Percentiles rank a stretch among this genome's conserved stretches.
phyloP scores from a whole-genome alignment of 768 basidiomycete species.

The Exsudoporus frostii region DNA sequence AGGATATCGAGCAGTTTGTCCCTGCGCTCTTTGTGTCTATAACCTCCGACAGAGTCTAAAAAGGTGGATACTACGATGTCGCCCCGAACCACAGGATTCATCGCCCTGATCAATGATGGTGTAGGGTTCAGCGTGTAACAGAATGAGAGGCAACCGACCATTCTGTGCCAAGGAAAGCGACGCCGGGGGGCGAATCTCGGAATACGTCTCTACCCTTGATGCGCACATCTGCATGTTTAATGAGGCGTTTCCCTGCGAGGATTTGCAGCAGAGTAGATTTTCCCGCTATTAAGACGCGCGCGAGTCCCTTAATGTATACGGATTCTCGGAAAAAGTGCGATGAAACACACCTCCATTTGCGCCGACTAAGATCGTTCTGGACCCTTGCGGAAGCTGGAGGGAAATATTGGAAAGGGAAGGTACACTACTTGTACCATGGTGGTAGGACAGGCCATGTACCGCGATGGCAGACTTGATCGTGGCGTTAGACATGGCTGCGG shows the following conservation, averaged over 20 bases:
- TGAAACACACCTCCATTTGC: slow-evolving; percentile 81
- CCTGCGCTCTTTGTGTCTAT: slow-evolving; percentile 84
- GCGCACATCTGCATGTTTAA: slow-evolving; percentile 58
- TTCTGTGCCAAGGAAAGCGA: slow-evolving; percentile 91
- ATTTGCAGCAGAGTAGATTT: slow-evolving; percentile 97
- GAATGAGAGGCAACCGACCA: slow-evolving; percentile 51
- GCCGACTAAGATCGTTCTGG: slow-evolving; percentile 83
- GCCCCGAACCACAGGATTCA: slow-evolving; percentile 93
- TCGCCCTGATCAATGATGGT: slow-evolving; percentile 59
- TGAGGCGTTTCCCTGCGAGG: slow-evolving; percentile 85
- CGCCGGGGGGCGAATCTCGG: slow-evolving; percentile 74
- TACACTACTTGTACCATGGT: slow-evolving; percentile 39
- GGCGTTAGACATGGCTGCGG: not conserved
- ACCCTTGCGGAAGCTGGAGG: slow-evolving; percentile 67
- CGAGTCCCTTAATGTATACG: not conserved
- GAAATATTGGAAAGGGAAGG: slow-evolving; percentile 64
- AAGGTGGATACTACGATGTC: slow-evolving; percentile 94
- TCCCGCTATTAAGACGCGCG: slow-evolving; percentile 51
- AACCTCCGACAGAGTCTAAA: slow-evolving; percentile 96
- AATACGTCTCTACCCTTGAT: slow-evolving; percentile 88
- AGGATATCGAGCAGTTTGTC: slow-evolving; percentile 86
- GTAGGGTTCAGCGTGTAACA: not conserved
- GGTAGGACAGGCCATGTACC: slow-evolving; percentile 55
- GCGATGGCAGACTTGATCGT: slow-evolving; percentile 25
- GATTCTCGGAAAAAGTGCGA: not conserved